A percentile compares a stretch with the other conserved stretches of the same genome.
These are phyloP conservation scores for Microdochium nivale DNA, from an alignment of 2,329 filamentous ascomycete genomes.

Conservation along the genomic window DNA sequence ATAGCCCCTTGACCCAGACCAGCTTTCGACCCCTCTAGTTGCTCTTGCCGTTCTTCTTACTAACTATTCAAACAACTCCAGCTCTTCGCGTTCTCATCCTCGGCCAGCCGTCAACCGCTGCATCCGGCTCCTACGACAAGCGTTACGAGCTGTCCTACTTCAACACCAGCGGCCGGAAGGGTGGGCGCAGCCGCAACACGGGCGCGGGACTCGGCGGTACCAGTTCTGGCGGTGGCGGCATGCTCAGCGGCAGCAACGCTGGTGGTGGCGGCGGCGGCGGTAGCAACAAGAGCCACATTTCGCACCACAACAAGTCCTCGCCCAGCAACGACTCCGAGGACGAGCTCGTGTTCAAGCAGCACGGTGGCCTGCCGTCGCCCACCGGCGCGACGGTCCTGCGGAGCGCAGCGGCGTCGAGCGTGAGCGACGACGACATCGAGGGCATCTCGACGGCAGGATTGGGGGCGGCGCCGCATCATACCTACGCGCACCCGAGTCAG, in stretches of 20 bases:
- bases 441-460: neutral
- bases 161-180: neutral
- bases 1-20: no score
- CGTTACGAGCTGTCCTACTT: conserved; percentile 8
- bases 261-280: neutral
- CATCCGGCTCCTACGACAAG: neutral
- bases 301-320: neutral
- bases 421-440: neutral
- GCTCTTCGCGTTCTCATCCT: conserved; percentile 5
- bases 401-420: neutral
- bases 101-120: conserved; percentile 1
- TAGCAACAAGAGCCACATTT: neutral
- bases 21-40: no score
- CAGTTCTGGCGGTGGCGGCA: neutral
- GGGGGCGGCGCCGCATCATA: neutral
- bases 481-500: neutral
- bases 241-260: neutral
- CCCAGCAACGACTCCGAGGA: neutral
- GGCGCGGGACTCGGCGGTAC: neutral
- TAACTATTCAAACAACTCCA: neutral
- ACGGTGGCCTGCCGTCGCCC: neutral
- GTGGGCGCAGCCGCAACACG: neutral
- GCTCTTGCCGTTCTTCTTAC: neutral
- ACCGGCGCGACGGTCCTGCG: neutral
- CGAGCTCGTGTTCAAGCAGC: neutral